phyloP scores from a whole-genome alignment of 306 rosid species.

The Pyrus betulifolia region DNA sequence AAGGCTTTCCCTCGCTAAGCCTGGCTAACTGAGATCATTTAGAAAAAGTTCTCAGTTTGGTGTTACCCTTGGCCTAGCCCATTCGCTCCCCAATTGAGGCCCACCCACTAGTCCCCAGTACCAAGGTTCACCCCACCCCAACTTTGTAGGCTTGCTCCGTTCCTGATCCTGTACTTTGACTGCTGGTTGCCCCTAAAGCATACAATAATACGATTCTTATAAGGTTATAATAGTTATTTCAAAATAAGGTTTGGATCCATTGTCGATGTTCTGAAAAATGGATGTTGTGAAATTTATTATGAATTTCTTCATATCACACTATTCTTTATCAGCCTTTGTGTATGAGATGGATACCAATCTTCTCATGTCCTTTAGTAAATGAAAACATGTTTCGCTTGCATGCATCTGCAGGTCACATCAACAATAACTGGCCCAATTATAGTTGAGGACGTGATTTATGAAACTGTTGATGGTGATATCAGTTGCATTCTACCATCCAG shows the following conservation, averaged over 20 bases:
- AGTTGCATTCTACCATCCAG: constrained; percentile 50
- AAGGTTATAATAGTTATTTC: neutral
- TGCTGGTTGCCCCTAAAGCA: neutral
- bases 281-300: neutral
- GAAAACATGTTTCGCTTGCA: constrained; percentile 7
- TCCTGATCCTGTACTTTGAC: neutral
- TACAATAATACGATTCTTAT: neutral
- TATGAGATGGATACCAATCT: neutral
- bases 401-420: constrained; percentile 65
- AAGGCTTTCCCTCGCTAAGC: neutral
- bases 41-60: neutral
- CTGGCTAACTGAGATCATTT: neutral
- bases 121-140: neutral
- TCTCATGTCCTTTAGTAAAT: neutral
- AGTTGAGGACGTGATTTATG: constrained; percentile 87
- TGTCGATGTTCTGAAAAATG: neutral
- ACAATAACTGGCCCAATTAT: constrained; percentile 68
- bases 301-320: neutral
- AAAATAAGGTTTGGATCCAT: neutral
- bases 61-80: neutral
- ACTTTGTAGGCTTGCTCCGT: neutral
- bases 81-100: neutral
- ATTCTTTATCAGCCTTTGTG: neutral
- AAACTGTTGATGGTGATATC: constrained; percentile 49
- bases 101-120: neutral